phyloP scores from a whole-genome alignment of 306 rosid species.

The Chamaecrista fasciculata region DNA sequence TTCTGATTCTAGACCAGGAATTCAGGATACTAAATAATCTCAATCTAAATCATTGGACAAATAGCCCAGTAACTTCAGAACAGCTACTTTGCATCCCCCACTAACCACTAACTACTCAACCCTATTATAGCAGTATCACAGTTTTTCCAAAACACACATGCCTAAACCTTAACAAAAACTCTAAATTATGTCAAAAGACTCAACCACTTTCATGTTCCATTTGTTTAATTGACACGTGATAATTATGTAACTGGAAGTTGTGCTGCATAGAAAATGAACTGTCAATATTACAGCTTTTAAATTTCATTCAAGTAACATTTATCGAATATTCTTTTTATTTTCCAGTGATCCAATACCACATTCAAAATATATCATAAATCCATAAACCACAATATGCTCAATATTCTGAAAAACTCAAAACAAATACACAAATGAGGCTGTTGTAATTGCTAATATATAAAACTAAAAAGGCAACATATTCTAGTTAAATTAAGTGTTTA shows the following conservation, averaged over 20 bases:
- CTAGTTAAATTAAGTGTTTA: background rate
- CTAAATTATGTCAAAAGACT: background rate
- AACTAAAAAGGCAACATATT: background rate
- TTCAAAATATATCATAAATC: slow-evolving; percentile 4
- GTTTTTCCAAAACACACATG: background rate
- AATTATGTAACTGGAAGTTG: slow-evolving; percentile 2
- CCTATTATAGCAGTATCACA: background rate
- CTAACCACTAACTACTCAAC: background rate
- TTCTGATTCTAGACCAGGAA: background rate
- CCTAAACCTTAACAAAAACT: background rate
- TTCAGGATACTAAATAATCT: background rate
- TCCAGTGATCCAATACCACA: background rate
- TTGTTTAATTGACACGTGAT: background rate
- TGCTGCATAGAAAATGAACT: background rate
- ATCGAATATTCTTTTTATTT: slow-evolving; percentile 7
- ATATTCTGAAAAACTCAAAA: slow-evolving; percentile 3
- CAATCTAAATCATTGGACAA: background rate
- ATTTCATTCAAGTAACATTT: background rate
- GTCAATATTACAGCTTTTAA: background rate
- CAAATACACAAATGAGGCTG: slow-evolving; percentile 18
- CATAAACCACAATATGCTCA: slow-evolving; percentile 7
- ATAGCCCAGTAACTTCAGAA: background rate
- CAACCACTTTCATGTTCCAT: background rate
- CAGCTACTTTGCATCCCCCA: background rate
- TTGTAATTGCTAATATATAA: background rate